phyloP scores from a whole-genome alignment of 805 yeast genomes.

The Candida maesae region DNA sequence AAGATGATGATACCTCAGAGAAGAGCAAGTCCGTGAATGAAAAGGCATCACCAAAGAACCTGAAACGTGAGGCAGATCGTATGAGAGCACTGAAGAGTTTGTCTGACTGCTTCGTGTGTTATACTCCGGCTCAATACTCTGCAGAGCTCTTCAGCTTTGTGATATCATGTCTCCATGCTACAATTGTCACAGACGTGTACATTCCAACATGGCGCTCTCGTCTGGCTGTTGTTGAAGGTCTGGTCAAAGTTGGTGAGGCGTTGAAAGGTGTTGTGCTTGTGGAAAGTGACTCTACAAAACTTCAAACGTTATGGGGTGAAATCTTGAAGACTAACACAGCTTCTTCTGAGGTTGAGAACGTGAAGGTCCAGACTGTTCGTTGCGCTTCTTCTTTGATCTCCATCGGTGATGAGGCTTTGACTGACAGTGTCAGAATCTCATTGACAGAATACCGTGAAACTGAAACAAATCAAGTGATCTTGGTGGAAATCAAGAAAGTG shows the following conservation, averaged over 20 bases:
- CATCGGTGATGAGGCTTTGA: conserved; percentile 16
- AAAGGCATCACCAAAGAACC: conserved; percentile 38
- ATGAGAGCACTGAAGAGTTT: conserved; percentile 35
- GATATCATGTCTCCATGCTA: too few species aligned
- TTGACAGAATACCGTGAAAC: too few species aligned
- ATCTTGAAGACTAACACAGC: conserved; percentile 32
- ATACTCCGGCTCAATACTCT: conserved; percentile 20
- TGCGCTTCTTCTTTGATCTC: conserved; percentile 30
- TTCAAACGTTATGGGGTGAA: conserved; percentile 24
- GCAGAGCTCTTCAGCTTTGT: conserved; percentile 28
- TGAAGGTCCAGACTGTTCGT: conserved; percentile 46
- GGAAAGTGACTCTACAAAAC: conserved; percentile 6
- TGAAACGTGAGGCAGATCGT: conserved; percentile 47
- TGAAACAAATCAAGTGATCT: conserved; percentile 48
- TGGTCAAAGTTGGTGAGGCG: conserved; percentile 25
- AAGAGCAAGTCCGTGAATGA: conserved; percentile 28
- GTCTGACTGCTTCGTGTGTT: conserved; percentile 31
- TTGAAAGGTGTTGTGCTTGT: conserved; percentile 10
- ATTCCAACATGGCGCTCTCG: conserved; percentile 62
- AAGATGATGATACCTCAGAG: conserved; percentile 35
- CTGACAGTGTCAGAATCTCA: too few species aligned
- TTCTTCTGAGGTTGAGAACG: conserved; percentile 50
- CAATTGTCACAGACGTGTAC: conserved; percentile 25
- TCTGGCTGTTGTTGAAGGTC: conserved; percentile 40
- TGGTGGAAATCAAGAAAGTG: conserved; percentile 28